Percentiles rank a stretch among this genome's conserved stretches.
Conservation (phyloP, 345 rosid genomes). For the Eucalyptus regnans region DNA sequence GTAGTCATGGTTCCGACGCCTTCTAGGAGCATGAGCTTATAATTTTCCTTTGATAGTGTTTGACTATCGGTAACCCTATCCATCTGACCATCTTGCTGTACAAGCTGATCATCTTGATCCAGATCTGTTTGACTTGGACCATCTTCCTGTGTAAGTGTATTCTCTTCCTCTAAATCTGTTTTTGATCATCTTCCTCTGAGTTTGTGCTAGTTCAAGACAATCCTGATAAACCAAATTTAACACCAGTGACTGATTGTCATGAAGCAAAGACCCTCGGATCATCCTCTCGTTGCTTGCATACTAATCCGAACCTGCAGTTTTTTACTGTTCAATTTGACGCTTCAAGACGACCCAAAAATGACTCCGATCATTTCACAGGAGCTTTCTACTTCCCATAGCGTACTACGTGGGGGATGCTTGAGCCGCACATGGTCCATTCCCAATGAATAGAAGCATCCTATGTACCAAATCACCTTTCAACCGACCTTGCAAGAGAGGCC, state of each 20-base stretch:
- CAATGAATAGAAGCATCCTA: neutral
- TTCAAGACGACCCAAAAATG: fast-evolving
- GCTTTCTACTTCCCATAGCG: neutral
- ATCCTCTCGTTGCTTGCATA: neutral
- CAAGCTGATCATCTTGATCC: neutral
- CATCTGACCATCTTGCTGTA: neutral
- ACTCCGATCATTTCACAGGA: neutral
- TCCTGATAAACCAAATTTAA: neutral
- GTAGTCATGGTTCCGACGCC: neutral
- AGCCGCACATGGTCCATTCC: neutral
- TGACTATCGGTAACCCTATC: neutral
- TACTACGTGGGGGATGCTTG: fast-evolving
- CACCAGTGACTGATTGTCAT: neutral
- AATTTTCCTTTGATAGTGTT: neutral
- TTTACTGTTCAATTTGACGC: neutral
- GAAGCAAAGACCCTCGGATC: neutral
- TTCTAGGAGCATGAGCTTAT: neutral
- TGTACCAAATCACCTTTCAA: neutral
- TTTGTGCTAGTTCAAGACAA: neutral
- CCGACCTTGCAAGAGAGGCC: neutral
- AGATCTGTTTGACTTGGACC: neutral
- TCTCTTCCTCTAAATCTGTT: neutral
- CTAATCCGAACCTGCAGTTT: fast-evolving
- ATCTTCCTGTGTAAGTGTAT: neutral
- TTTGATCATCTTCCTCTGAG: neutral